Conservation (phyloP, 805 yeast species). For the Myxozyma geophila region DNA sequence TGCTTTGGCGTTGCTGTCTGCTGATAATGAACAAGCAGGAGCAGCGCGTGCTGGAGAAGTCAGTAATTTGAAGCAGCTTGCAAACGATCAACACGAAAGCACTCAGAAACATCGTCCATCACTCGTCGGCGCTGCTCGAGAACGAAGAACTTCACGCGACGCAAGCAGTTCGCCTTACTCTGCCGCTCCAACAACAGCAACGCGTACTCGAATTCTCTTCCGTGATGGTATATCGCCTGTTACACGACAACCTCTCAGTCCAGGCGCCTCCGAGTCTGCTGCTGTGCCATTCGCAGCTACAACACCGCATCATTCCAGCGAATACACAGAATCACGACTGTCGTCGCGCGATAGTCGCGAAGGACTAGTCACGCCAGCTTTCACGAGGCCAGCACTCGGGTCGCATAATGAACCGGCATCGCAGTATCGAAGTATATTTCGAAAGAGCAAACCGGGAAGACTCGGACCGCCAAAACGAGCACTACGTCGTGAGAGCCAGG, state of each 20-base stretch:
- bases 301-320: background rate
- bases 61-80: background rate
- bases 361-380: constrained; percentile 26
- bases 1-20: constrained; percentile 56
- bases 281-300: background rate
- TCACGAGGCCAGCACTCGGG: constrained; percentile 30
- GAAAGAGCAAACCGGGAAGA: constrained; percentile 43
- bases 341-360: background rate
- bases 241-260: background rate
- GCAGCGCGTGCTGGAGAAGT: background rate
- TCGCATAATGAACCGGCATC: constrained; percentile 34
- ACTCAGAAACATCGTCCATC: background rate
- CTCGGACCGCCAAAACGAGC: constrained; percentile 49
- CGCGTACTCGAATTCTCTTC: background rate
- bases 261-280: background rate
- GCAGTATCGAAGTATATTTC: constrained; percentile 42
- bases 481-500: constrained; percentile 33
- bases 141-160: constrained; percentile 16
- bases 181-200: constrained; percentile 18
- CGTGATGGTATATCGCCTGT: background rate
- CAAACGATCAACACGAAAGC: background rate
- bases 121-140: background rate
- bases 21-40: constrained; percentile 17
- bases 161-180: constrained; percentile 28
- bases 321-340: background rate